These are phyloP conservation scores for Heterobasidion annosum DNA, from an alignment of 1,284 basidiomycete genomes.

Conservation along the genomic window DNA sequence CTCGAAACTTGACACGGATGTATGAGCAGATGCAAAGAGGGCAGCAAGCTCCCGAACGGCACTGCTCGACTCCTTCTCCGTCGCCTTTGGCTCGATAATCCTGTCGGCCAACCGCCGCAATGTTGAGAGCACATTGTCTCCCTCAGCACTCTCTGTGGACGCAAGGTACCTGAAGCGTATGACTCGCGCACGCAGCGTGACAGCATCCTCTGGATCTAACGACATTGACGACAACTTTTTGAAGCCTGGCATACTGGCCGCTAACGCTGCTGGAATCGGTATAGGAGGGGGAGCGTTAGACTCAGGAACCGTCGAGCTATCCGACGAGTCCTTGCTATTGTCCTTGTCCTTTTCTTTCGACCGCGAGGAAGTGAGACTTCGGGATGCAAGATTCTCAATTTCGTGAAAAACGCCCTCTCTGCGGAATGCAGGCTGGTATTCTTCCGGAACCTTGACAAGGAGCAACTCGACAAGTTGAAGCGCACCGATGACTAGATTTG, in stretches of 20 bases:
- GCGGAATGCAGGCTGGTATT: constrained; percentile 83
- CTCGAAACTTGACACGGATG: constrained; percentile 93
- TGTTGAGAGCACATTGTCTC: constrained; percentile 56
- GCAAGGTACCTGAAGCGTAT: constrained; percentile 74
- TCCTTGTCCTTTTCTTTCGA: constrained; percentile 36
- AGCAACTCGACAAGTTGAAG: constrained; percentile 89
- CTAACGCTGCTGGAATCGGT: constrained; percentile 22
- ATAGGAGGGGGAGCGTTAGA: constrained; percentile 21
- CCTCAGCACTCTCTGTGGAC: constrained; percentile 48
- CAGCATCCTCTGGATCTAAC: constrained; percentile 79
- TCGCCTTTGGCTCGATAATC: constrained; percentile 43
- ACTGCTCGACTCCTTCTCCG: constrained; percentile 59
- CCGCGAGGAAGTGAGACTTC: constrained; percentile 47
- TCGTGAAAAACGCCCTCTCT: constrained; percentile 94
- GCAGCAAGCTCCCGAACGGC: constrained; percentile 67
- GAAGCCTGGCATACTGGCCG: constrained; percentile 46
- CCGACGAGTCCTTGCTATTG: constrained; percentile 19
- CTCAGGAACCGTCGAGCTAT: constrained; percentile 28
- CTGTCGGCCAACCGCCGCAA: constrained; percentile 59
- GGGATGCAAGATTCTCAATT: constrained; percentile 66
- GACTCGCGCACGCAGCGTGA: constrained; percentile 82
- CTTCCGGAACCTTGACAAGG: constrained; percentile 68
- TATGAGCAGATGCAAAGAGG: constrained; percentile 71
- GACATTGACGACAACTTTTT: constrained; percentile 58
- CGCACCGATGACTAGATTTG: constrained; percentile 76